phyloP scores from a whole-genome alignment of 2,329 filamentous ascomycete genomes.

The Ophiostoma ulmi region DNA sequence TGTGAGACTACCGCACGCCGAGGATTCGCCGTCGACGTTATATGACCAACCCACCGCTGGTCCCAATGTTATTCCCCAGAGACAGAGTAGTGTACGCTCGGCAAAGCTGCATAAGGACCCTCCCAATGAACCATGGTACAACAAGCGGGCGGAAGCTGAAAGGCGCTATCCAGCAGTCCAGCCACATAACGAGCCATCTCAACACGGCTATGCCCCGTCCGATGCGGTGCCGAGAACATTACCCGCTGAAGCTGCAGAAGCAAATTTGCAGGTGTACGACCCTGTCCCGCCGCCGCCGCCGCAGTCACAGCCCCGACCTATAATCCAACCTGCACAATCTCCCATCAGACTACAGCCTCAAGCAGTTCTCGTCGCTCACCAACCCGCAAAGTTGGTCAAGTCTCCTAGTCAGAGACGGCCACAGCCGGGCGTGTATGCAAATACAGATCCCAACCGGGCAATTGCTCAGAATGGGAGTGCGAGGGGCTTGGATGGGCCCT shows the following conservation, averaged over 20 bases:
- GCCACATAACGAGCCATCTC: neutral
- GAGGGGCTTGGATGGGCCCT: neutral
- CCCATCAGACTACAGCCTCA: neutral
- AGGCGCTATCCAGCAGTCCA: constrained; percentile 32
- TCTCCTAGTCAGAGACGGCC: constrained; percentile 26
- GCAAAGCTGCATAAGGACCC: constrained; percentile 57
- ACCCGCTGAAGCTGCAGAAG: constrained; percentile 1
- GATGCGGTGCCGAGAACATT: constrained; percentile 16
- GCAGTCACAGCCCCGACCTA: neutral
- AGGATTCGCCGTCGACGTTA: neutral
- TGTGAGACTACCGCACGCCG: constrained; percentile 34
- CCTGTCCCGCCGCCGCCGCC: neutral
- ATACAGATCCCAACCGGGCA: constrained; percentile 1
- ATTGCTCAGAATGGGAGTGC: neutral
- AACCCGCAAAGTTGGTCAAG: constrained; percentile 29
- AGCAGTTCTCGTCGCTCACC: neutral
- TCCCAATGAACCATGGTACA: constrained; percentile 40
- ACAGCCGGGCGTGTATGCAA: constrained; percentile 15
- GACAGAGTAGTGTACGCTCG: constrained; percentile 36
- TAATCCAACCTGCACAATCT: neutral
- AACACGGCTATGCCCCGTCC: constrained; percentile 20
- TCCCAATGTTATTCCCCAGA: constrained; percentile 16
- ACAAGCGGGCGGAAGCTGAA: constrained; percentile 41
- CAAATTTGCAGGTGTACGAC: neutral
- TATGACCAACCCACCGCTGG: constrained; percentile 32